phyloP scores from a whole-genome alignment of 2,329 filamentous ascomycete species.

The Microsporum canis region DNA sequence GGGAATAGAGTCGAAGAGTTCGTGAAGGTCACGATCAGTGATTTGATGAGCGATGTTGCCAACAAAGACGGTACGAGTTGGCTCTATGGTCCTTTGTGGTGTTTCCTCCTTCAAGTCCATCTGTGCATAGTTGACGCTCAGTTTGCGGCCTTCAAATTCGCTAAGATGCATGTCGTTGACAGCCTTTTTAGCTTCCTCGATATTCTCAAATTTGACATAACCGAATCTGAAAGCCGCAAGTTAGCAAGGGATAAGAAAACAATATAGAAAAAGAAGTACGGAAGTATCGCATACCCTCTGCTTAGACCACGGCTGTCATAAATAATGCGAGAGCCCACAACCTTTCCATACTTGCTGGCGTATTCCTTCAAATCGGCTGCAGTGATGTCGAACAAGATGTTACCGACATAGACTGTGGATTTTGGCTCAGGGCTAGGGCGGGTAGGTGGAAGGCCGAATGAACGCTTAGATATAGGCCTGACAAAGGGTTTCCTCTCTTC shows the following conservation, averaged over 20 bases:
- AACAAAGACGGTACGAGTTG: slow-evolving; percentile 61
- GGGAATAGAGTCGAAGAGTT: slow-evolving; percentile 58
- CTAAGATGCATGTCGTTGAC: slow-evolving; percentile 48
- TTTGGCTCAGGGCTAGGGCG: slow-evolving; percentile 20
- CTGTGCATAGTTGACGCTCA: slow-evolving; percentile 51
- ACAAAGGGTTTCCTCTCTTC: not conserved
- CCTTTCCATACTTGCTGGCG: slow-evolving; percentile 47
- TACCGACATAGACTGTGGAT: slow-evolving; percentile 52
- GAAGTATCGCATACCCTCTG: slow-evolving; percentile 47
- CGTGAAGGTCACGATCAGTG: slow-evolving; percentile 70
- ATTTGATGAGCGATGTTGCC: slow-evolving; percentile 82
- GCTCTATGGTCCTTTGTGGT: slow-evolving; percentile 13
- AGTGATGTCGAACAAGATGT: slow-evolving; percentile 58
- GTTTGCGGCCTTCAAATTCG: slow-evolving; percentile 52
- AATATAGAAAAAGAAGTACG: not conserved
- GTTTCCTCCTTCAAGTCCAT: slow-evolving; percentile 12
- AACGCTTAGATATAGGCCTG: not conserved
- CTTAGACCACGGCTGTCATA: slow-evolving; percentile 53
- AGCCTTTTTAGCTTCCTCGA: slow-evolving; percentile 45
- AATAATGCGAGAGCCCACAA: slow-evolving; percentile 45
- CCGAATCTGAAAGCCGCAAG: slow-evolving; percentile 44
- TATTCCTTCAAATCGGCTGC: slow-evolving; percentile 48
- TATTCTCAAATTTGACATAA: slow-evolving; percentile 49
- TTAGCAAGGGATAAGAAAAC: not conserved
- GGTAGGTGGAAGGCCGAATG: not conserved